Conservation (phyloP, 2,329 filamentous ascomycete species). For the Penicillium sp. region DNA sequence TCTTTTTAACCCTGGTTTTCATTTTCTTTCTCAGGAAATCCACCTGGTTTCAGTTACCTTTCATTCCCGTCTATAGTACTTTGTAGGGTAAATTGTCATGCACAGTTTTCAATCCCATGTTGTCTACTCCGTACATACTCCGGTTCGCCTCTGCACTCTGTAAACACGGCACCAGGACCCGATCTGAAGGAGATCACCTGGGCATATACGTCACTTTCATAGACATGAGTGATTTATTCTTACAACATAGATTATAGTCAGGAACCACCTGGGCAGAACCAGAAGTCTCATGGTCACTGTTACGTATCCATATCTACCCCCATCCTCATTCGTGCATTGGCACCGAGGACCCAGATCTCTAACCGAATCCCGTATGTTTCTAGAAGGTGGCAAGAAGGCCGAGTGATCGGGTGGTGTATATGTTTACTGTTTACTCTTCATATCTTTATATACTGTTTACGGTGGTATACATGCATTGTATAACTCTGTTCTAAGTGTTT, state of each 20-base stretch:
- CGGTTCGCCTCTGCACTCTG: background rate
- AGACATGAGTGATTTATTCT: conserved; percentile 2
- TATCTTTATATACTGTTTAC: conserved; percentile 4
- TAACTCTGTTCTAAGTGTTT: background rate
- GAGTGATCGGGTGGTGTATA: conserved; percentile 8
- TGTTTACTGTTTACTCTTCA: background rate
- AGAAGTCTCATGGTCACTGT: conserved; percentile 1
- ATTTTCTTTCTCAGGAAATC: conserved; percentile 1
- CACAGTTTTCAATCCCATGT: no score
- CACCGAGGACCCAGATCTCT: conserved; percentile 11
- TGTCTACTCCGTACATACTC: no score
- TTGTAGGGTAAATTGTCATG: background rate
- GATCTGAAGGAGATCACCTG: background rate
- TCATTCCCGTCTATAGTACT: background rate
- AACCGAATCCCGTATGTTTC: conserved; percentile 22
- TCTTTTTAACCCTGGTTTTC: background rate
- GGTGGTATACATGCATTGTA: background rate
- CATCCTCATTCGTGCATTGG: conserved; percentile 17
- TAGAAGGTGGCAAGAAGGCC: conserved; percentile 26
- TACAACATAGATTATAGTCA: background rate
- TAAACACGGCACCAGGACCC: conserved; percentile 1
- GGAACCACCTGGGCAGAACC: background rate
- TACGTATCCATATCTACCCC: background rate
- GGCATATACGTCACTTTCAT: background rate
- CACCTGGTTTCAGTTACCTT: conserved; percentile 8